These are phyloP conservation scores for Diversispora eburnea DNA, from an alignment of 192 early-diverging fungal species.

Conservation along the genomic window DNA sequence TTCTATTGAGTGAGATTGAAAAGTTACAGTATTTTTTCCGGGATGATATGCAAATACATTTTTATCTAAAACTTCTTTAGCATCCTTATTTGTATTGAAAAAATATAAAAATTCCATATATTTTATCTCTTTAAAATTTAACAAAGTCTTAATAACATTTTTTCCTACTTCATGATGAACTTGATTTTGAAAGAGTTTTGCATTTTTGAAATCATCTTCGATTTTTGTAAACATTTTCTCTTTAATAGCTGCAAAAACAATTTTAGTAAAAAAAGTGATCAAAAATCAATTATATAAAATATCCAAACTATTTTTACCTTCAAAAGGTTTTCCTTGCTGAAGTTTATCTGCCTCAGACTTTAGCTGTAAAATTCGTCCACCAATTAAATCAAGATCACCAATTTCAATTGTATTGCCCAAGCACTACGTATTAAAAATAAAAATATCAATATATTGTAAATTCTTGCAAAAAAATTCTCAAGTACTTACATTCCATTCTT, in stretches of 20 bases:
- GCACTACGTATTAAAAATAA: not conserved
- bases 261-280: not conserved
- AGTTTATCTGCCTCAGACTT: slow-evolving; percentile 8
- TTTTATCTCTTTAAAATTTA: not conserved
- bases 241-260: slow-evolving; percentile 11
- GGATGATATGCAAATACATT: slow-evolving; percentile 25
- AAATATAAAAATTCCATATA: not conserved
- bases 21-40: slow-evolving; percentile 15
- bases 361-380: slow-evolving; percentile 9
- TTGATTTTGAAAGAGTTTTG: not conserved
- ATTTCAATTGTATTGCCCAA: slow-evolving; percentile 14
- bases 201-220: not conserved
- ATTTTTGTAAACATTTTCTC: not conserved
- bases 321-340: not conserved
- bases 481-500: slow-evolving; percentile 24
- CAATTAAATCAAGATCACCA: slow-evolving; percentile 23
- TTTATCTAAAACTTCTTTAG: slow-evolving; percentile 13
- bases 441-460: not conserved
- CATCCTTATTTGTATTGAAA: slow-evolving; percentile 17
- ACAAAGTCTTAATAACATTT: slow-evolving; percentile 8
- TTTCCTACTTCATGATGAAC: slow-evolving; percentile 21
- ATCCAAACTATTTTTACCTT: slow-evolving; percentile 13
- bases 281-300: not conserved
- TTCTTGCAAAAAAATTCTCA: not conserved
- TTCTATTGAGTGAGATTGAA: slow-evolving; percentile 27